Base-by-base conservation (phyloP, 495 filamentous ascomycete genomes). In the Aspergillus homomorphus region DNA sequence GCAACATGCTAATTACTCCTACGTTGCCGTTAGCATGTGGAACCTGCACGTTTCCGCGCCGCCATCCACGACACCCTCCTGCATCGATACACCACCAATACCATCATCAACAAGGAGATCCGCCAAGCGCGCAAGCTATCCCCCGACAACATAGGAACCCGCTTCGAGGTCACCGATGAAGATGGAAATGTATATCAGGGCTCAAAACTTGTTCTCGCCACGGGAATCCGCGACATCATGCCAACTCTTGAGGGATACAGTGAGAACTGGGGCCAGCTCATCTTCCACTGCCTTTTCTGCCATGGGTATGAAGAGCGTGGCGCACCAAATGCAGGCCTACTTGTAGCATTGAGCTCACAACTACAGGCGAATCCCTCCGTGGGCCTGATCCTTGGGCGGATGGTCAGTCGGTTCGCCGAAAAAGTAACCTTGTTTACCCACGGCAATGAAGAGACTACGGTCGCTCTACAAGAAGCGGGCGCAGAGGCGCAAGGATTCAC, bases 181-280 rank as follows among this genome's bases (percentile, higher is more conserved):
- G 28, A 60, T 0, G 73, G 71, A 0, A 54, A 62, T 19, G 57
- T 18, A 14, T 80, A 69, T 60, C 54, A 58, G 12, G 78, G 81
- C 2, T 66, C 72, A 23, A 84, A 83, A 58, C 26, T 86, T 1
- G 67, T 80, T 2, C 64, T 86, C 7, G 82, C 80, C 0, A 78
- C 60, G 5, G 82, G 82, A 0, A 69, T 78, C 0, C 53, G 41
- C 26, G 82, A 83, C 46, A 45, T 69, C 0, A 64, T 59, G 21
- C 62, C 66, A 60, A 57, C 73, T 50, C 67, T 74, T 22, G 49
- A 64, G n/a, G 73, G 73, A 4, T 75, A 71, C 60, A 62, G 1
- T 1, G 68, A 70, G 24, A 66, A 63, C 43, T 74, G 71, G 73
- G 66, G 52, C 0, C 49, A 33, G 3, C 59, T 54, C 0, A 69